Evolutionary conservation across 2,329 filamentous ascomycete genomes (phyloP), one percentile per base, ranked within the genome.

Genomic region (Plectosphaerella cucumerina): DNA sequence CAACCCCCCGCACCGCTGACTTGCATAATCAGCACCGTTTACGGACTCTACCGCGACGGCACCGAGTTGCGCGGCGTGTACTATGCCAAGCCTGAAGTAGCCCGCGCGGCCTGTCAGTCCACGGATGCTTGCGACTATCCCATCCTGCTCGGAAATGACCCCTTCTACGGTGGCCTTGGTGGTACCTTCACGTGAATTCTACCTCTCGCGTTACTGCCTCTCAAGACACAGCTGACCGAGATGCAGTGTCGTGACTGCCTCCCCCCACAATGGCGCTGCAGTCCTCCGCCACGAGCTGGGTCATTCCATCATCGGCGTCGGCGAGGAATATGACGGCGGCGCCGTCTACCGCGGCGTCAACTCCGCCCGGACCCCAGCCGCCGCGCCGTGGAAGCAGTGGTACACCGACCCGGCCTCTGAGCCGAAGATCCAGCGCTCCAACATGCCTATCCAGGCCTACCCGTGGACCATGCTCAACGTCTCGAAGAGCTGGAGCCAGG

Each of bases 41-140:
- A 64, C 18, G 62, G 62, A 3, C 60, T 65, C 18, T 65, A 64
- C 42, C 61, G 62, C 15, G 59, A 60, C 35, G 62, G 62, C 26
- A 65, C 62, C n/a, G 62, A 65, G 53, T 55, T 65, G 9, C 60
- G 62, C n/a, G 62, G 58, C 34, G 59, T 65, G 9, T 65, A 65
- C 51, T 65, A 64, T 44, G 60, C 59, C 12, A 64, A 64, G 31
- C 59, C 60, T 3, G 56, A 63, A n/a, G 62, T 65, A 10, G 62
- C 60, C 12, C 57, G 51, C 20, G 62, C 62, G 21, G 62, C 62
- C 1, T 65, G 62, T 35, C 52, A 65, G 18, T 65, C 62, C 10
- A 65, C 62, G 5, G 62, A 62, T 5, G 56, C 59, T 10, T 65
- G 62, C 49, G 62, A 65, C 47, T 65, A 57, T 47, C 62, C 62